phyloP scores from a whole-genome alignment of 805 yeast genomes.

The Saccharomycopsis sp. region DNA sequence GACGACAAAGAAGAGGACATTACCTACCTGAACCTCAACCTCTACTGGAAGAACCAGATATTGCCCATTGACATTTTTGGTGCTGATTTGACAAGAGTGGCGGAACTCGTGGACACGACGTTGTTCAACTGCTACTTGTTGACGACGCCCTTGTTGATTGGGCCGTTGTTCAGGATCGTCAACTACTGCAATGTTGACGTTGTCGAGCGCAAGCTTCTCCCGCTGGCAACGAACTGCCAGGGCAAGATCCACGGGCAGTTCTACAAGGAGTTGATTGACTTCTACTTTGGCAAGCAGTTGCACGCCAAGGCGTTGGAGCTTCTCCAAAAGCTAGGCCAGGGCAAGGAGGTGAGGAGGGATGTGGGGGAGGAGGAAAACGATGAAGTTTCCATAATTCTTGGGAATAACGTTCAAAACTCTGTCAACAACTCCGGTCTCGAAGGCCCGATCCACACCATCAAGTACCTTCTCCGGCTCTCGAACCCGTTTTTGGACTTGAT shows the following conservation, averaged over 20 bases:
- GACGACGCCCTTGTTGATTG: conserved; percentile 64
- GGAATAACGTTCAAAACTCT: background rate
- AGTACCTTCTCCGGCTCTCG: conserved; percentile 49
- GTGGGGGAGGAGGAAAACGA: too few relatives aligned
- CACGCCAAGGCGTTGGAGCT: conserved; percentile 51
- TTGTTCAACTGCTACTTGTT: conserved; percentile 65
- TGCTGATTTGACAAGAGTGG: conserved; percentile 27
- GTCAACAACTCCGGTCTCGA: background rate
- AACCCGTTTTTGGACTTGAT: conserved; percentile 43
- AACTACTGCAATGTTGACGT: conserved; percentile 63
- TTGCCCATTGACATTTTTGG: conserved; percentile 24
- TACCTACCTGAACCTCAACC: conserved; percentile 14
- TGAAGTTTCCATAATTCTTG: too few relatives aligned
- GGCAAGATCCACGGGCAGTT: conserved; percentile 1
- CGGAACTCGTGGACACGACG: conserved; percentile 61
- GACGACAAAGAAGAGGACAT: too few relatives aligned
- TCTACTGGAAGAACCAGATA: conserved; percentile 24
- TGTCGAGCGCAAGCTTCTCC: conserved; percentile 46
- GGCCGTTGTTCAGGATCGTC: conserved; percentile 69
- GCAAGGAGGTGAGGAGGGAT: conserved; percentile 4
- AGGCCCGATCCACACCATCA: conserved; percentile 39
- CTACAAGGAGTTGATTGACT: conserved; percentile 16
- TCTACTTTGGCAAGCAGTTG: conserved; percentile 11
- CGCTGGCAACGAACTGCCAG: background rate
- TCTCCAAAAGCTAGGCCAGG: conserved; percentile 33